These are phyloP conservation scores for Aspergillus olivimuriae DNA, from an alignment of 495 filamentous ascomycete species.

Conservation along the genomic window DNA sequence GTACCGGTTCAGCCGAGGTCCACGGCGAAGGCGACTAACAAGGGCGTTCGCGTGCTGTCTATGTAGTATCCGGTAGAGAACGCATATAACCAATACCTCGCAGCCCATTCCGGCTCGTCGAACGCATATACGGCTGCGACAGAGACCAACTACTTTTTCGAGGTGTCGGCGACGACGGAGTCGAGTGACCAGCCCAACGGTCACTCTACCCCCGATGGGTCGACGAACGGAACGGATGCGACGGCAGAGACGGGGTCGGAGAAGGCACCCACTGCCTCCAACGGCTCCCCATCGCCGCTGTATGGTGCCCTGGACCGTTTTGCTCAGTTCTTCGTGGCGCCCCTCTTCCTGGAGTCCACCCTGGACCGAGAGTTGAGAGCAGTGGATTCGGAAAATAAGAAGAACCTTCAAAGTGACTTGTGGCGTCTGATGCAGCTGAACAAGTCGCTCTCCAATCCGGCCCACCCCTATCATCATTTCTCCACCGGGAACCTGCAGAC, in stretches of 20 bases:
- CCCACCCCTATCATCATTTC: conserved; percentile 93
- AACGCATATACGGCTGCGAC: conserved; percentile 94
- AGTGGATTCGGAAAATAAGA: conserved; percentile 99
- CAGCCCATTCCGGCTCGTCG: conserved; percentile 79
- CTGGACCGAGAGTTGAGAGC: conserved; percentile 87
- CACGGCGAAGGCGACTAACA: too few relatives aligned
- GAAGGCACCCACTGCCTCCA: too few relatives aligned
- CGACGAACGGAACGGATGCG: conserved; percentile 29
- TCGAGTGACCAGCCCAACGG: conserved; percentile 39
- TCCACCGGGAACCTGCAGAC: conserved; percentile 91
- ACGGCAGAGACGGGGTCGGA: conserved; percentile 9
- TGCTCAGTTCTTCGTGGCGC: conserved; percentile 93
- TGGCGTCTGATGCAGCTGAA: conserved; percentile 92
- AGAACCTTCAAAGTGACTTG: conserved; percentile 92
- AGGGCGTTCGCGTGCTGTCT: neutral
- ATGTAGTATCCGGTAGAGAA: conserved; percentile 86
- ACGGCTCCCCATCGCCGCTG: conserved; percentile 53
- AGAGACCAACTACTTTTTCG: conserved; percentile 97
- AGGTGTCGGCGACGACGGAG: conserved; percentile 66
- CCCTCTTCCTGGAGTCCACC: conserved; percentile 83
- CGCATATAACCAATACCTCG: conserved; percentile 89
- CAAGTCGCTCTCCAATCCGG: conserved; percentile 82
- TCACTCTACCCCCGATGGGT: conserved; percentile 35
- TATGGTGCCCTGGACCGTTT: conserved; percentile 92
- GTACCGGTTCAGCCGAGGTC: neutral